Evolutionary conservation across 2,329 filamentous ascomycete genomes (phyloP).

Genomic region (Exophiala bonariae): DNA sequence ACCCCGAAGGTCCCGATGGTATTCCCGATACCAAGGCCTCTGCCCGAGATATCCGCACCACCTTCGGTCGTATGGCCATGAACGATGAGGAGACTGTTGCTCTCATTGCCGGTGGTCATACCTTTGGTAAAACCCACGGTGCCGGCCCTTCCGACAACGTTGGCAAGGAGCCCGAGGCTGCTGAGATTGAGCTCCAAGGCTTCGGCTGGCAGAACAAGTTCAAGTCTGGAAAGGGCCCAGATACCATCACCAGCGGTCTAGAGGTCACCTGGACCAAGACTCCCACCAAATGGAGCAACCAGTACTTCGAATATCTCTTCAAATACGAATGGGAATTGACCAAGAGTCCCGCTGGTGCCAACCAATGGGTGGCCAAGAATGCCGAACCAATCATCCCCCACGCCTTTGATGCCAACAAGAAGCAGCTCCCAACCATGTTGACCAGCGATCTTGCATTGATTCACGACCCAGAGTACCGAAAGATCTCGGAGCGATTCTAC

Average conservation of each 20-base stretch:
- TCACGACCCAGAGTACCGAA: constrained; percentile 70
- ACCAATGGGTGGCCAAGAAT: constrained; percentile 75
- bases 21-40: constrained; percentile 69
- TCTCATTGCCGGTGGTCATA: constrained; percentile 75
- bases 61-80: constrained; percentile 80
- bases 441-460: constrained; percentile 73
- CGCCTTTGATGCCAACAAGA: constrained; percentile 68
- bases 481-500: constrained; percentile 71
- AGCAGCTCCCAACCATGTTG: constrained; percentile 74
- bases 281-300: constrained; percentile 73
- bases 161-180: constrained; percentile 66
- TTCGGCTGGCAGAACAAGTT: constrained; percentile 70
- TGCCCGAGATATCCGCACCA: constrained; percentile 70
- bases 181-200: constrained; percentile 65
- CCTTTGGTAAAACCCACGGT: constrained; percentile 80
- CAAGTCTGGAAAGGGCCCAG: constrained; percentile 65
- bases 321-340: constrained; percentile 75
- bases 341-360: constrained; percentile 73
- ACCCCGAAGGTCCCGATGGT: constrained; percentile 75
- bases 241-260: constrained; percentile 74
- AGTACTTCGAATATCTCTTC: constrained; percentile 74
- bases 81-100: constrained; percentile 80
- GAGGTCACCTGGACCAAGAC: constrained; percentile 80
- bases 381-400: constrained; percentile 68
- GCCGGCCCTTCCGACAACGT: constrained; percentile 65